Base-by-base conservation (phyloP, 2,329 filamentous ascomycete genomes). In the Pyricularia grisea region DNA sequence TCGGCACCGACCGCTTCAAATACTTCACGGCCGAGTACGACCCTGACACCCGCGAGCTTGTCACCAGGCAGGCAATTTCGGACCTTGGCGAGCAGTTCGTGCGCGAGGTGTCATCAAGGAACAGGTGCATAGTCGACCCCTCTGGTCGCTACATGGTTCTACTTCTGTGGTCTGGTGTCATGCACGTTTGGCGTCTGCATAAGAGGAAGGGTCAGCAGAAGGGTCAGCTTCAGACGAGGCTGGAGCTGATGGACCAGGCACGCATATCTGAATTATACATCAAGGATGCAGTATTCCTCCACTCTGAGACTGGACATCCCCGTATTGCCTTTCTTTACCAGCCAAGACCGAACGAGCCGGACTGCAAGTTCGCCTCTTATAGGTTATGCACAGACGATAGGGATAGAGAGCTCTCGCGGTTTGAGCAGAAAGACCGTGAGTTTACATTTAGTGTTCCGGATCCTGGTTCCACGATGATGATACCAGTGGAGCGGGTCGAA, bases 1-100 rank as follows among this genome's bases (percentile, higher is more conserved):
- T 99, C 69, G 94, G 93, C 67, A 99, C 95, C 65, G 91, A 97
- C 76, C 88, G 91, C 69, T 91, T 92, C 73, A 90, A 93, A 74
- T 98, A 97, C 80, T 97, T 98, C 78, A 97, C 93, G 1, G 79
- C 97, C 25, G 88, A 85, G 20, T 99, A 95, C 94, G 89, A 97
- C 74, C 75, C 84, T 0, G 78, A 85, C 76, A 81, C 75, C 4
- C 79, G 79, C 25, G 77, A 81, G 69, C 78, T 90, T 2, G 82
- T 85, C 10, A 86, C 84, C 0, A 76, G 85, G 27, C 81, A 84
- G 73, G 73, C 79, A 1, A 84, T 87, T 60, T 79, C 82, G 60
- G 87, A 90, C 71, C 74, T 79, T 1, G 80, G 84, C 36, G 87
- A 89, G 74, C 84, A 81, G 55, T 84, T 88, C 71, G 86, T 90